Percentiles rank a stretch among this genome's conserved stretches.
Conservation (phyloP, 805 yeast species). For the Ogataea haglerorum region DNA sequence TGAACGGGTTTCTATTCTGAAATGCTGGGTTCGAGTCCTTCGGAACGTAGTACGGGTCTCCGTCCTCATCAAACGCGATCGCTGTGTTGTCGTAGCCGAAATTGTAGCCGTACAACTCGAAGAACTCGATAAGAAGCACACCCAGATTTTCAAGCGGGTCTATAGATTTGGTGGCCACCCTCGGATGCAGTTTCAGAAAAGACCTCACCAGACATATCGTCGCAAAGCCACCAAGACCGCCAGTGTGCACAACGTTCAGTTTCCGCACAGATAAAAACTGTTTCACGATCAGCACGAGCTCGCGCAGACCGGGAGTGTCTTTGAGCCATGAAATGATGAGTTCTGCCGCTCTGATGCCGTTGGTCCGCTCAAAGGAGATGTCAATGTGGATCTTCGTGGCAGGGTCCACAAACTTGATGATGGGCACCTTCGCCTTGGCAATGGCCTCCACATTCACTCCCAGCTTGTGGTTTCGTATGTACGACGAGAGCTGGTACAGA, state of each 20-base stretch:
- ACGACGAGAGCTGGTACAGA: slow-evolving; percentile 69
- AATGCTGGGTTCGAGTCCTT: slow-evolving; percentile 41
- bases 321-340: slow-evolving; percentile 72
- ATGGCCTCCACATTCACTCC: slow-evolving; percentile 80
- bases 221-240: slow-evolving; percentile 93
- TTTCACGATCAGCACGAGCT: slow-evolving; percentile 76
- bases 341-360: slow-evolving; percentile 80
- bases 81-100: slow-evolving; percentile 83
- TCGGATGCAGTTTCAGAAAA: slow-evolving; percentile 76
- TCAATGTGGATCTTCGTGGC: slow-evolving; percentile 72
- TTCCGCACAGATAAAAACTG: slow-evolving; percentile 78
- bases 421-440: slow-evolving; percentile 90
- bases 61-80: slow-evolving; percentile 55
- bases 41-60: slow-evolving; percentile 54
- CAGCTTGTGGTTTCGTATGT: slow-evolving; percentile 54
- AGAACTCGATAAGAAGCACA: slow-evolving; percentile 81
- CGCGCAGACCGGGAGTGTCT: slow-evolving; percentile 74
- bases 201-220: slow-evolving; percentile 84
- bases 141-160: slow-evolving; percentile 76
- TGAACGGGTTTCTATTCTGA: slow-evolving; percentile 52
- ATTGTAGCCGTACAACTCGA: slow-evolving; percentile 85
- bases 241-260: slow-evolving; percentile 82
- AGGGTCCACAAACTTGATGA: slow-evolving; percentile 83
- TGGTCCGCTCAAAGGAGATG: slow-evolving; percentile 80
- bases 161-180: slow-evolving; percentile 63